These are phyloP conservation scores for Suhomyces sp. DNA, from an alignment of 805 yeast species.

Conservation along the genomic window DNA sequence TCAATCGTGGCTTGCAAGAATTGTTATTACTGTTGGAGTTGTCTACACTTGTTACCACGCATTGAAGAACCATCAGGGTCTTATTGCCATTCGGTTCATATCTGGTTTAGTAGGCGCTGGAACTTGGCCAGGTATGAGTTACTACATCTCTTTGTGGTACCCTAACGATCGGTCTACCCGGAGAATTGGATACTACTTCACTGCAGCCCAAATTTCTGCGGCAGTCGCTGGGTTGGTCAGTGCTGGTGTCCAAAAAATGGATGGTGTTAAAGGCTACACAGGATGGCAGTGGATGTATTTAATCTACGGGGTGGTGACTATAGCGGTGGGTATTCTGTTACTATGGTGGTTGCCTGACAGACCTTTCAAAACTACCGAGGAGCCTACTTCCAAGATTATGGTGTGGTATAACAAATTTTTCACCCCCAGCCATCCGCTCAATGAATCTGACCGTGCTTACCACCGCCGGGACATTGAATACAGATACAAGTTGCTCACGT, in stretches of 20 bases:
- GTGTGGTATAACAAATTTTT: conserved; percentile 22
- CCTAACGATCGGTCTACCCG: conserved; percentile 73
- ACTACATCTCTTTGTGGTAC: conserved; percentile 80
- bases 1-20: conserved; percentile 80
- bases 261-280: conserved; percentile 60
- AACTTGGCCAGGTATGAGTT: conserved; percentile 88
- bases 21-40: conserved; percentile 71
- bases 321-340: conserved; percentile 58
- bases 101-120: conserved; percentile 82
- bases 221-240: conserved; percentile 85
- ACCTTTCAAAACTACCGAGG: conserved; percentile 37
- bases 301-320: conserved; percentile 69
- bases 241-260: conserved; percentile 86
- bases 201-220: conserved; percentile 89
- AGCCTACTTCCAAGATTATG: conserved; percentile 13
- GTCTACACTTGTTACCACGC: conserved; percentile 74
- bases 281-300: conserved; percentile 90
- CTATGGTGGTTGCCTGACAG: conserved; percentile 88
- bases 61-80: conserved; percentile 51
- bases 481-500: conserved; percentile 45
- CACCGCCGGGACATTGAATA: conserved; percentile 61
- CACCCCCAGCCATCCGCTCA: conserved; percentile 48
- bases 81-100: conserved; percentile 68
- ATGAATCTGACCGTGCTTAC: conserved; percentile 45
- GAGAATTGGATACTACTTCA: conserved; percentile 83